These are phyloP conservation scores for Torulaspora maleeae DNA, from an alignment of 805 yeast species.

Conservation along the genomic window DNA sequence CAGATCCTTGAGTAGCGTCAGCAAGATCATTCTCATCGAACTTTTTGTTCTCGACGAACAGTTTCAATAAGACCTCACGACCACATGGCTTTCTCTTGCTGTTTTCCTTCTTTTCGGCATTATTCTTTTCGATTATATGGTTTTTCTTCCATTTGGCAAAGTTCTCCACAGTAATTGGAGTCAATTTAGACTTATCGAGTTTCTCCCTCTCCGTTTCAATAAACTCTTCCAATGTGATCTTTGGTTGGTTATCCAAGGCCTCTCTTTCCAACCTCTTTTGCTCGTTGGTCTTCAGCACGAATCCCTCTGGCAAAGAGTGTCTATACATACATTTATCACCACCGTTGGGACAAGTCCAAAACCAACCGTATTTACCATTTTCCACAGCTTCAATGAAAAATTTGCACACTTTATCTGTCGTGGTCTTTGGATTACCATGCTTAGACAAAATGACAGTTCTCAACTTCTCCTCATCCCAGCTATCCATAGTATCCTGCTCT, in stretches of 20 bases:
- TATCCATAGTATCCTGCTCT: slow-evolving; percentile 85
- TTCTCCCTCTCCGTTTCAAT: slow-evolving; percentile 87
- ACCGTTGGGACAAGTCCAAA: slow-evolving; percentile 95
- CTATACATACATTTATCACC: slow-evolving; percentile 90
- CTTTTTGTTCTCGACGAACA: slow-evolving; percentile 52
- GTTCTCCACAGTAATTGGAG: slow-evolving; percentile 81
- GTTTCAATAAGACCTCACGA: slow-evolving; percentile 60
- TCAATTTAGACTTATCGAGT: slow-evolving; percentile 63
- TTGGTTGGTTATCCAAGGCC: slow-evolving; percentile 79
- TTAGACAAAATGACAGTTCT: slow-evolving; percentile 80
- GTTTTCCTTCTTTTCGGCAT: slow-evolving; percentile 38
- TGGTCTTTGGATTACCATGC: slow-evolving; percentile 90
- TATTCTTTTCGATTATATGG: slow-evolving; percentile 55
- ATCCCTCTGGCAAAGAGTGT: slow-evolving; percentile 96
- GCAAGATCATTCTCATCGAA: slow-evolving; percentile 46
- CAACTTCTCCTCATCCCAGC: slow-evolving; percentile 95
- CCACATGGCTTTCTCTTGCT: slow-evolving; percentile 56
- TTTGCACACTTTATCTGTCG: slow-evolving; percentile 94
- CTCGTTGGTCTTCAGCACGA: slow-evolving; percentile 93
- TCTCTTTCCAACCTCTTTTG: slow-evolving; percentile 84
- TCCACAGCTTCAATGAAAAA: slow-evolving; percentile 94
- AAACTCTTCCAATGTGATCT: slow-evolving; percentile 92
- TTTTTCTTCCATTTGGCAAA: slow-evolving; percentile 79
- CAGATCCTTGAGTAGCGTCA: slow-evolving; percentile 35
- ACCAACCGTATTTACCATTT: slow-evolving; percentile 97